phyloP scores from a whole-genome alignment of 495 filamentous ascomycete species.

The Aspergillus saccharolyticus region DNA sequence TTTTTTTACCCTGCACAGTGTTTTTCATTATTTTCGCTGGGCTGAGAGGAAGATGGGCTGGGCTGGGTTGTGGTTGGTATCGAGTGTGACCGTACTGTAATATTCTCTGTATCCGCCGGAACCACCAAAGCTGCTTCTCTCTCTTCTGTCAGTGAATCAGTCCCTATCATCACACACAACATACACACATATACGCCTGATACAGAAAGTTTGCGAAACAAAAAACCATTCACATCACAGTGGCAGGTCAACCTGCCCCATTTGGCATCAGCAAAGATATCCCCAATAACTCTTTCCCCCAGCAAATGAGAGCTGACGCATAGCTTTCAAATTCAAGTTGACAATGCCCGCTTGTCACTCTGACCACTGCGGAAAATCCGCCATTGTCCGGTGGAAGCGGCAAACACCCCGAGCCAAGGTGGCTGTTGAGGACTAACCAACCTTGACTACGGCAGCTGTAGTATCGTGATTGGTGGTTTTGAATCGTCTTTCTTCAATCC shows the following conservation, averaged over 20 bases:
- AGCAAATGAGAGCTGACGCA: not conserved
- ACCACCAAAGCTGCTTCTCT: not conserved
- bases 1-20: not conserved
- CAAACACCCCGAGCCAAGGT: conserved; percentile 14
- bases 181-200: too few species aligned
- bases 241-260: not conserved
- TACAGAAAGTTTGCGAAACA: not conserved
- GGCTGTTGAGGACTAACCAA: conserved; percentile 9
- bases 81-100: not conserved
- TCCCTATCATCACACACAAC: not conserved
- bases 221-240: not conserved
- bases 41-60: not conserved
- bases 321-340: not conserved
- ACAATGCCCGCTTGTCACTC: not conserved
- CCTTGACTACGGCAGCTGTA: not conserved
- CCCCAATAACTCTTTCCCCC: not conserved
- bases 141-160: too few species aligned
- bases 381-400: conserved; percentile 4
- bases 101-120: not conserved
- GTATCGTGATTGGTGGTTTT: not conserved
- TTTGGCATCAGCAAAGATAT: not conserved
- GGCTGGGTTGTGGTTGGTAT: not conserved
- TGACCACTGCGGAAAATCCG: not conserved
- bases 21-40: not conserved
- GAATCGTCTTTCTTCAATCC: not conserved